Percentiles rank a stretch among this genome's conserved stretches.
Conservation (phyloP, 495 filamentous ascomycete species). For the Xylaria intraflava region DNA sequence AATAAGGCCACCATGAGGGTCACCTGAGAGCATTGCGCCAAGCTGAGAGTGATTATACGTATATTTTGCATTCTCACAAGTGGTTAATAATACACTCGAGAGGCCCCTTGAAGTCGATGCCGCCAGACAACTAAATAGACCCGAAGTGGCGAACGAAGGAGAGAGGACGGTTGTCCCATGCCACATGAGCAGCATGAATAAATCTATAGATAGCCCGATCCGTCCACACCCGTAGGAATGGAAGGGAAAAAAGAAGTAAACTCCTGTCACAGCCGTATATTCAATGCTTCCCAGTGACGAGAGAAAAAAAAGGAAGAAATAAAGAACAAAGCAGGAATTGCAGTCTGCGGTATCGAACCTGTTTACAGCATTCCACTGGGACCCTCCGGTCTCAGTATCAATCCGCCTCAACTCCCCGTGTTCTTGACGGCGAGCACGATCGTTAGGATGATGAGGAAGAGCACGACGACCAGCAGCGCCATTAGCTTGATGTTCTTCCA, state of each 20-base stretch:
- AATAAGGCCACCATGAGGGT: background rate
- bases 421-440: conserved; percentile 41
- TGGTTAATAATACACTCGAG: conserved; percentile 12
- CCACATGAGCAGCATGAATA: background rate
- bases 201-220: background rate
- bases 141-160: conserved; percentile 12
- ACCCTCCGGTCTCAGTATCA: background rate
- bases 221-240: background rate
- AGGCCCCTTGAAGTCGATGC: background rate
- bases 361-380: background rate
- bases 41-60: background rate
- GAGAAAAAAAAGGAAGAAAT: background rate
- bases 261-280: background rate
- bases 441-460: conserved; percentile 66
- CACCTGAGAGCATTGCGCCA: background rate
- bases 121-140: conserved; percentile 10
- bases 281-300: background rate
- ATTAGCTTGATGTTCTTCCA: conserved; percentile 98
- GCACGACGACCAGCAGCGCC: conserved; percentile 72
- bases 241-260: background rate
- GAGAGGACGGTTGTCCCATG: background rate
- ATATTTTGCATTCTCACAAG: conserved; percentile 18
- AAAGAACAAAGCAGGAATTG: conserved; percentile 11
- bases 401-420: conserved; percentile 13
- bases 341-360: background rate